A percentile compares a stretch with the other conserved stretches of the same genome.
Evolutionary conservation across 192 early-diverging fungal species (phyloP).

Genomic region (Backusella parvicylindrica): DNA sequence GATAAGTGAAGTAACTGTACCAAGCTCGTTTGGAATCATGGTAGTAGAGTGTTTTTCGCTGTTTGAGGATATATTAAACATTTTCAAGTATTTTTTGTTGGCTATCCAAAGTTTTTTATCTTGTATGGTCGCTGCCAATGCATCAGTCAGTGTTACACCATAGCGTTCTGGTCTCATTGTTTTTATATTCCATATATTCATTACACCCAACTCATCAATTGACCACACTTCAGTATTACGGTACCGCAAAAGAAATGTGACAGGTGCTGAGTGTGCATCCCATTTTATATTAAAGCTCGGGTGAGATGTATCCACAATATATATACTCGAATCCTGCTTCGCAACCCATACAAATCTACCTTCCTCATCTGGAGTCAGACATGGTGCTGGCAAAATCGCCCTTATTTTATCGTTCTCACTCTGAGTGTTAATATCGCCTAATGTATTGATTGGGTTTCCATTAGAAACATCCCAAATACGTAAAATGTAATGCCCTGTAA

Average conservation of each 20-base stretch:
- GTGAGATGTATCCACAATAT: slow-evolving; percentile 43
- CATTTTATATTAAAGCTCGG: neutral
- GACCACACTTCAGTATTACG: slow-evolving; percentile 58
- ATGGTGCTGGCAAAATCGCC: slow-evolving; percentile 50
- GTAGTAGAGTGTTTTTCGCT: slow-evolving; percentile 30
- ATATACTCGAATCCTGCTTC: slow-evolving; percentile 55
- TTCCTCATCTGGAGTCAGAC: slow-evolving; percentile 45
- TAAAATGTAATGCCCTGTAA: slow-evolving; percentile 41
- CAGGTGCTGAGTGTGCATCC: slow-evolving; percentile 35
- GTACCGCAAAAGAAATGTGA: slow-evolving; percentile 55
- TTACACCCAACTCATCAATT: slow-evolving; percentile 56
- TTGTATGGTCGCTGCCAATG: slow-evolving; percentile 40
- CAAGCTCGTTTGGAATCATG: slow-evolving; percentile 41
- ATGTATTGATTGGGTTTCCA: slow-evolving; percentile 41
- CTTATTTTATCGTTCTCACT: slow-evolving; percentile 35
- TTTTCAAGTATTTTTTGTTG: slow-evolving; percentile 49
- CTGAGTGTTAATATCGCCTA: slow-evolving; percentile 27
- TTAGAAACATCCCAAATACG: slow-evolving; percentile 42
- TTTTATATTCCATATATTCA: slow-evolving; percentile 49
- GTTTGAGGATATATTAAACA: slow-evolving; percentile 36
- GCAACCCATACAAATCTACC: slow-evolving; percentile 66
- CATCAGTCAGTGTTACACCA: slow-evolving; percentile 33
- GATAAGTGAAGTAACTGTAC: slow-evolving; percentile 54
- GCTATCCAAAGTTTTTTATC: slow-evolving; percentile 58
- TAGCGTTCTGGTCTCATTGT: neutral